phyloP scores from a whole-genome alignment of 345 rosid genomes.

The Barbarea vulgaris region DNA sequence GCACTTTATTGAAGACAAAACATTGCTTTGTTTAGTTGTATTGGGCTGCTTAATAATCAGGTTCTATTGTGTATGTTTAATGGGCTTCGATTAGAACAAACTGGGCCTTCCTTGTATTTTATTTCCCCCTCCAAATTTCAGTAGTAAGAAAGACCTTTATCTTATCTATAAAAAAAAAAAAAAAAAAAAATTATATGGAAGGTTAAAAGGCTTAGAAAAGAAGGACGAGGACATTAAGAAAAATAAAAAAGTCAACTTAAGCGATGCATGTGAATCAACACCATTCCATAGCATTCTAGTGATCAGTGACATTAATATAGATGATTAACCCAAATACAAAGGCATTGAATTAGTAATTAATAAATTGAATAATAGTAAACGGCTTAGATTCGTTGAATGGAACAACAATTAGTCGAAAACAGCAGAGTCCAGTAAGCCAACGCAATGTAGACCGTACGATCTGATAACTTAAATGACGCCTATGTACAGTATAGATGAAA shows the following conservation, averaged over 20 bases:
- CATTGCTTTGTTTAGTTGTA: background rate
- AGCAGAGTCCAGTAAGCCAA: background rate
- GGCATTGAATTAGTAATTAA: background rate
- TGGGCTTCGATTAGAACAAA: background rate
- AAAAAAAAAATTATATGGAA: background rate
- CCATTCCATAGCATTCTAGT: slow-evolving; percentile 16
- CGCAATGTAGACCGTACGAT: slow-evolving; percentile 12
- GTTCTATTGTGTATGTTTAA: background rate
- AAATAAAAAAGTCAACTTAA: background rate
- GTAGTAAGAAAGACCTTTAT: no score
- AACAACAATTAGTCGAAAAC: background rate
- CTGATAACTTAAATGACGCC: background rate
- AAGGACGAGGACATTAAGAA: background rate
- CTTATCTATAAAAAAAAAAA: no score
- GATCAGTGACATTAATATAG: slow-evolving; percentile 12
- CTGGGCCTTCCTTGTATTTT: background rate
- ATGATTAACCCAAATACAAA: slow-evolving; percentile 4
- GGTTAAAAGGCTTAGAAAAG: background rate
- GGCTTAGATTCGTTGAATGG: background rate
- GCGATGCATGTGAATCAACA: slow-evolving; percentile 27
- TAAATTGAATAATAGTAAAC: slow-evolving; percentile 3
- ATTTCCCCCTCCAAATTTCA: background rate
- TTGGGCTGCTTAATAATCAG: background rate
- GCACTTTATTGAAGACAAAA: no score
- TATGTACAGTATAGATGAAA: background rate